Evolutionary conservation across 2,329 filamentous ascomycete species (phyloP), one percentile per base, ranked within the genome.

Genomic region (Microcyclospora tardicrescens): DNA sequence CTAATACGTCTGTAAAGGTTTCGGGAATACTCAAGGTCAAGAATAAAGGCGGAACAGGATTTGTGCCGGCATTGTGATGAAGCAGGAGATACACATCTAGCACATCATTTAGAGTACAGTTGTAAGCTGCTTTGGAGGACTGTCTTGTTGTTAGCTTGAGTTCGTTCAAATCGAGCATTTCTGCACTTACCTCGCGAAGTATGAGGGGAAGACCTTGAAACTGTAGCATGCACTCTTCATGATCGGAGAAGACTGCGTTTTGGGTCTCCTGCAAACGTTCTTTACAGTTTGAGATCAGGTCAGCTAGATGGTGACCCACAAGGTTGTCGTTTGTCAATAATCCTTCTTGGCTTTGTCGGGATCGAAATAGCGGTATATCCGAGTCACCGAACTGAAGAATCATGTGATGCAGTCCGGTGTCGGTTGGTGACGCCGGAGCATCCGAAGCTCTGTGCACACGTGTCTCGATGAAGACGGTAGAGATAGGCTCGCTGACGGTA

Each of bases 301-400:
- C 64, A 38, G 61, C 60, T 19, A 81, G 58, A 35, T 63, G 64
- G 35, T 68, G 62, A 44, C 68, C 65, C n/a, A 67, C 67, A 31
- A 79, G 55, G 24, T 63, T 63, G 44, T 69, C 64, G 48, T 79
- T 69, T 45, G 70, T 64, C 15, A 79, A 60, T 33, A 79, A 72
- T 44, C 71, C 66, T 24, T 68, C 63, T 39, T 73, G 68, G 40
- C 66, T 63, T 43, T 67, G 65, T 15, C 61, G 61, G 2, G 71
- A 72, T 28, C 73, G 72, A 49, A 79, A 79, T 6, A 79, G 56
- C 11, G 68, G 71, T 44, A 77, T 73, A 39, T 73, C 68, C 36
- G 61, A 63, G 11, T 66, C 68, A 43, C 69, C 64, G 50, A 76
- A 79, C n/a, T 66, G 52, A 13, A 79, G 64, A 31, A 66, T 65